Base-by-base conservation (phyloP, 148 eudicot species). In the Rhododendron vialii region DNA sequence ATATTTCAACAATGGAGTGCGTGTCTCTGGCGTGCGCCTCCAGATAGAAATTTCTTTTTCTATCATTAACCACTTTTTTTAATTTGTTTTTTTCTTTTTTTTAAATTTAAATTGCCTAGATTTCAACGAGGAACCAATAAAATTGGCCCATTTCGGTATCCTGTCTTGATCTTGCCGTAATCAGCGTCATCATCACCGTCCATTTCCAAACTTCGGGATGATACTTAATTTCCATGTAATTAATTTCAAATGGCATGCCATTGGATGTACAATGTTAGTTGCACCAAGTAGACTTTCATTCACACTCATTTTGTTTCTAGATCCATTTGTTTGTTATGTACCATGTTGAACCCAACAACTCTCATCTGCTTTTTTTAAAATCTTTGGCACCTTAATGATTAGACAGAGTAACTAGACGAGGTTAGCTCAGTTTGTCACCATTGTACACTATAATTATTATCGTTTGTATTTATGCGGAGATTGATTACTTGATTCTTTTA, bases 1-100 rank as follows among this genome's bases (percentile, higher is more conserved):
- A 79, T 47, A 76, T 53, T 50, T 89, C 71, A 35, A 63, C 51
- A 78, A 61, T 79, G 82, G 85, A 69, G 84, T 43, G 86, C 92
- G 88, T 88, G 82, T 79, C 38, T 1, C 7, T 13, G 15, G 7
- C 94, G 89, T 93, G 86, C 92, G 91, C 90, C 89, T 84, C 83
- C 89, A 91, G 94, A 90, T 88, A 90, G 75, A 47, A 30, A 79
- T 28, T 83, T 74, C 30, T 73, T 80, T 84, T 75, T 22, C 79
- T 59, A 59, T 59, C 65, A 59, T 59, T 59, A 59, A 59, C 26
- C 65, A 57, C 65, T 59, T 20, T 22, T 57, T 59, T 59, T 59
- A 51, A 51, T 20, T n/a, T 5, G 1, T 78, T 43, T 20, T 20
- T 77, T 78, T 84, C 81, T 78, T 30, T 35, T 43, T 82, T 69